A percentile compares a stretch with the other conserved stretches of the same genome.
These are phyloP conservation scores for Tilletia horrida DNA, from an alignment of 1,284 basidiomycete genomes.

Conservation along the genomic window DNA sequence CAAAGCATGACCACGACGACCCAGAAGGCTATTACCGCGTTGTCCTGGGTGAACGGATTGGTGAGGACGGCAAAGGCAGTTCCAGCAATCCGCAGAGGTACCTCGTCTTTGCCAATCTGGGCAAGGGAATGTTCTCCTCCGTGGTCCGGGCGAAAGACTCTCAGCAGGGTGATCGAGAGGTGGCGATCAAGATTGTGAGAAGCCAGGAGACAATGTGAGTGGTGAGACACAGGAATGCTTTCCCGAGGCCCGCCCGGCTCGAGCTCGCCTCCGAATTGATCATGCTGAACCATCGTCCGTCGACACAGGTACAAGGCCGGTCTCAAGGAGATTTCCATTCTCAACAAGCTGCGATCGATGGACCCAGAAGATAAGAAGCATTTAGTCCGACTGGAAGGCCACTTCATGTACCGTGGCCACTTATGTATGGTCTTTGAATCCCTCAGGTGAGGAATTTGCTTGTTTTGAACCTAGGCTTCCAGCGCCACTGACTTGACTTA, in stretches of 20 bases:
- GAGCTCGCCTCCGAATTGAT: too few relatives aligned
- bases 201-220: conserved; percentile 86
- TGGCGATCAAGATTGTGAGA: conserved; percentile 95
- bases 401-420: conserved; percentile 95
- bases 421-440: conserved; percentile 94
- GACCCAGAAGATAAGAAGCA: conserved; percentile 98
- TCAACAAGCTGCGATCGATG: conserved; percentile 77
- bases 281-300: neutral
- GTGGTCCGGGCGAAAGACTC: conserved; percentile 82
- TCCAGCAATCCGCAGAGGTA: conserved; percentile 61
- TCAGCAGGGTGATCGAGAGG: conserved; percentile 61
- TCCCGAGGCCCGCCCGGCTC: too few relatives aligned
- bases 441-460: conserved; percentile 58
- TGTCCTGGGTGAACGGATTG: conserved; percentile 79
- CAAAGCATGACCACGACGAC: conserved; percentile 65
- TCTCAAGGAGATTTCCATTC: conserved; percentile 82
- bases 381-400: conserved; percentile 80
- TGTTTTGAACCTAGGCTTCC: neutral
- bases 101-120: conserved; percentile 87
- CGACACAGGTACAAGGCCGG: conserved; percentile 72
- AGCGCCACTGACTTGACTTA: neutral
- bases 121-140: conserved; percentile 97
- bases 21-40: conserved; percentile 92
- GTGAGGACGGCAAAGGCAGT: conserved; percentile 67
- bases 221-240: neutral